Evolutionary conservation across 805 yeast species (phyloP), one percentile per base, ranked within the genome.

Genomic region (Saturnispora silvae): DNA sequence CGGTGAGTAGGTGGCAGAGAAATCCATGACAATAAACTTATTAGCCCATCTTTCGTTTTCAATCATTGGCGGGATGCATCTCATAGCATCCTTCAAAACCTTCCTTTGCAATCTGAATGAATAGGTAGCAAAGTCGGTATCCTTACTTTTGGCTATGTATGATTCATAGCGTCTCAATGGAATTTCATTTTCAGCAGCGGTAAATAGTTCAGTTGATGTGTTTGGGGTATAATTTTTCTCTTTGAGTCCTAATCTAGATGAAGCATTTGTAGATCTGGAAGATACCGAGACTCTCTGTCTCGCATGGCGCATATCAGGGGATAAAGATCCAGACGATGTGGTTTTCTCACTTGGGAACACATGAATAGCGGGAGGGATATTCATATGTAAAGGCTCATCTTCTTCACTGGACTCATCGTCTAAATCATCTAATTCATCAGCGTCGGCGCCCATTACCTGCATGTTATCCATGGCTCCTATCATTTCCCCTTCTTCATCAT

Each of bases 41-140:
- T 61, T 61, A 2, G 57, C 44, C 65, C 65, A 60, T 34, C 56
- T 45, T 27, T 60, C 63, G 39, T 53, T 54, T 6, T 56, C 48
- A 2, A 49, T 20, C 35, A 60, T 40, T 7, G 59, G 51, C 1
- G 53, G 44, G 55, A 60, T 59, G 38, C 65, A 60, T 13, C 63
- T 37, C 5, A 60, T 44, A 5, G 59, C 48, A 40, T 60, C 63
- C 16, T 58, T 43, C 26, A 58, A 23, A 3, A 54, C 36, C 31
- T 54, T 56, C 20, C 54, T 45, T 7, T 48, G 42, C 3, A 55
- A 41, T 2, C 56, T 55, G 11, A 45, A 36, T 14, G 45, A 39
- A 28, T 41, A 34, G 14, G 18, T 31, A 15, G 35, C 22, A 6
- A 29, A 22, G 3, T 28, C 38, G 6, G 15, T 16, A 17, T 27